Percentiles rank a stretch among this genome's conserved stretches.
Evolutionary conservation across 805 yeast genomes (phyloP).

Genomic region (Suhomyces xylopsoci): DNA sequence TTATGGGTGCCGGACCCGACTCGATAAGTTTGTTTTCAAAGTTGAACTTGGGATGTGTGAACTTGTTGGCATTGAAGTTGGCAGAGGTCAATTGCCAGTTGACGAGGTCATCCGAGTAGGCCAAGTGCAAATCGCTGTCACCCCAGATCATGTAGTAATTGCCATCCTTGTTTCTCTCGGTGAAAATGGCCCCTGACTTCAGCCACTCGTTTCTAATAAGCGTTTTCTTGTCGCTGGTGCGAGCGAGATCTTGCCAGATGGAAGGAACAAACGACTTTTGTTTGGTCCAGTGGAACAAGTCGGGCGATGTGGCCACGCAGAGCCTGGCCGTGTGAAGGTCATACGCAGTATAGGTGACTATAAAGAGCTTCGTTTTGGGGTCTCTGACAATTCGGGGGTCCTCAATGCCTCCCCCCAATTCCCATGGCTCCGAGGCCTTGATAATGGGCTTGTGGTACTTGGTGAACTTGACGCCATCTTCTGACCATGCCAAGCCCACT

Average conservation of each 20-base stretch:
- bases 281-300: slow-evolving; percentile 38
- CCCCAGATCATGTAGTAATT: slow-evolving; percentile 45
- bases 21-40: slow-evolving; percentile 39
- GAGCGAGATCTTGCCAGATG: slow-evolving; percentile 34
- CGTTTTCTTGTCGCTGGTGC: slow-evolving; percentile 19
- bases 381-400: slow-evolving; percentile 43
- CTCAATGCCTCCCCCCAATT: slow-evolving; percentile 40
- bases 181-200: slow-evolving; percentile 41
- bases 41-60: slow-evolving; percentile 25
- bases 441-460: slow-evolving; percentile 31
- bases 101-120: slow-evolving; percentile 32
- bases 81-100: slow-evolving; percentile 27
- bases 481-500: slow-evolving; percentile 42
- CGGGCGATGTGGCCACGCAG: slow-evolving; percentile 37
- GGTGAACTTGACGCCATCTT: slow-evolving; percentile 34
- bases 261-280: slow-evolving; percentile 32
- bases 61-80: slow-evolving; percentile 18
- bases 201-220: slow-evolving; percentile 35
- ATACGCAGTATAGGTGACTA: slow-evolving; percentile 41
- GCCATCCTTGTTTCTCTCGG: slow-evolving; percentile 30
- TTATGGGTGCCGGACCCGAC: slow-evolving; percentile 42
- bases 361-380: slow-evolving; percentile 31
- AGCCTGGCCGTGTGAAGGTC: slow-evolving; percentile 33
- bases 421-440: slow-evolving; percentile 38
- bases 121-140: slow-evolving; percentile 37